Evolutionary conservation across 2,329 filamentous ascomycete genomes (phyloP).

Genomic region (Aspergillus vadensis): DNA sequence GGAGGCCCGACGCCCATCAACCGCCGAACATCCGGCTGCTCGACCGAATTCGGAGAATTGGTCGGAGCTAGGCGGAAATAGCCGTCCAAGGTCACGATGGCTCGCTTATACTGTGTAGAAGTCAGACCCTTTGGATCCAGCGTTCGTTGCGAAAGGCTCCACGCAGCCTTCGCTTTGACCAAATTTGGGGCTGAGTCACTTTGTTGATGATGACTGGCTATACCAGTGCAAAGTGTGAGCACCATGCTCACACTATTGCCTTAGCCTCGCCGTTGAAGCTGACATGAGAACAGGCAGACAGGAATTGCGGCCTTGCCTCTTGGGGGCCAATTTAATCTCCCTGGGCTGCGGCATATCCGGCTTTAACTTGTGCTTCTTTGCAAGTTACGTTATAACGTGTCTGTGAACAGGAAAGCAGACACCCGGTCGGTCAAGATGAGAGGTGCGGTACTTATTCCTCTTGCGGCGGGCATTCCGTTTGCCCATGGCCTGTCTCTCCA

Average conservation of each 20-base stretch:
- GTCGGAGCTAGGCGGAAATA: background rate
- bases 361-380: background rate
- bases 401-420: too few relatives aligned
- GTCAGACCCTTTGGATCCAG: background rate
- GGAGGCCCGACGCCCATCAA: background rate
- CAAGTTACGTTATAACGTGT: background rate
- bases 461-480: background rate
- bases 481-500: conserved; percentile 12
- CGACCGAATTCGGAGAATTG: background rate
- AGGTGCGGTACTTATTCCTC: background rate
- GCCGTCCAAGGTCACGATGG: background rate
- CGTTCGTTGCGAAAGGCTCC: background rate
- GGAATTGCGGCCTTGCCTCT: background rate
- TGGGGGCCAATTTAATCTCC: background rate
- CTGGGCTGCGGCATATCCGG: background rate
- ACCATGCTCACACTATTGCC: background rate
- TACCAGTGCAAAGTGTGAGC: background rate
- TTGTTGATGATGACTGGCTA: background rate
- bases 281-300: background rate
- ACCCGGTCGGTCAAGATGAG: background rate
- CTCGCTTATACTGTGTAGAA: background rate
- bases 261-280: background rate
- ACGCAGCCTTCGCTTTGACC: background rate
- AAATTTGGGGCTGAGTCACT: background rate
- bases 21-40: background rate